These are phyloP conservation scores for Aspergillus sp. DNA, from an alignment of 2,329 filamentous ascomycete genomes.

Conservation along the genomic window DNA sequence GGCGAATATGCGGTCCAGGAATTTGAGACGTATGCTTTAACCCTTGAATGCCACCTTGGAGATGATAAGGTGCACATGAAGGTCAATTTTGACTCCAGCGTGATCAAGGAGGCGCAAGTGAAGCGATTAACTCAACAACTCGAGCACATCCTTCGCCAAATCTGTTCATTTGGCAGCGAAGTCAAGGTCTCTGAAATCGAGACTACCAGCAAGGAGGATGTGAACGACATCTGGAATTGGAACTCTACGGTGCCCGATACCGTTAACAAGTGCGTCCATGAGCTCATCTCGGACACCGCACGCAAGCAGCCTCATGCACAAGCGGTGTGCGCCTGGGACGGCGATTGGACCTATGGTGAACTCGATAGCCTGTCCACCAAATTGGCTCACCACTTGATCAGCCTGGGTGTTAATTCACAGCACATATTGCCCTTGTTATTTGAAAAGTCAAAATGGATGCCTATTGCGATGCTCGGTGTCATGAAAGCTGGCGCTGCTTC, in stretches of 20 bases:
- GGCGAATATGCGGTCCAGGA: conserved; percentile 4
- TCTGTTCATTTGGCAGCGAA: conserved; percentile 1
- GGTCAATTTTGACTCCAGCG: conserved; percentile 7
- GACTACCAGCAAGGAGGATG: conserved; percentile 3
- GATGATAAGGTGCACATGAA: conserved; percentile 1
- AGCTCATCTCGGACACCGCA: conserved; percentile 3
- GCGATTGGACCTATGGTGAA: conserved; percentile 7
- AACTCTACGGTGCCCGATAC: no score
- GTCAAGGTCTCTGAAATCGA: conserved; percentile 3
- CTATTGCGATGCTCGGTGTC: conserved; percentile 6
- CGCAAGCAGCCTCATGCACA: background rate
- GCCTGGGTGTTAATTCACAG: conserved; percentile 3
- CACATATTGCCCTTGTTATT: conserved; percentile 6
- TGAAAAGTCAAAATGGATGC: conserved; percentile 7
- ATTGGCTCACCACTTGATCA: conserved; percentile 2
- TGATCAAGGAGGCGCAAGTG: conserved; percentile 1
- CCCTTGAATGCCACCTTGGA: conserved; percentile 6
- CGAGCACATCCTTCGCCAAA: conserved; percentile 5
- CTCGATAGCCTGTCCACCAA: conserved; percentile 5
- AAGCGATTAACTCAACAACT: conserved; percentile 7
- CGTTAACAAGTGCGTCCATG: conserved; percentile 1
- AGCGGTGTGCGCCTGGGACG: conserved; percentile 11
- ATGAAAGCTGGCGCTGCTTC: conserved; percentile 8
- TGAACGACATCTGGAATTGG: no score
- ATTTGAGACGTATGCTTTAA: conserved; percentile 8